phyloP scores from a whole-genome alignment of 2,329 filamentous ascomycete species.

The Fusarium keratoplasticum region DNA sequence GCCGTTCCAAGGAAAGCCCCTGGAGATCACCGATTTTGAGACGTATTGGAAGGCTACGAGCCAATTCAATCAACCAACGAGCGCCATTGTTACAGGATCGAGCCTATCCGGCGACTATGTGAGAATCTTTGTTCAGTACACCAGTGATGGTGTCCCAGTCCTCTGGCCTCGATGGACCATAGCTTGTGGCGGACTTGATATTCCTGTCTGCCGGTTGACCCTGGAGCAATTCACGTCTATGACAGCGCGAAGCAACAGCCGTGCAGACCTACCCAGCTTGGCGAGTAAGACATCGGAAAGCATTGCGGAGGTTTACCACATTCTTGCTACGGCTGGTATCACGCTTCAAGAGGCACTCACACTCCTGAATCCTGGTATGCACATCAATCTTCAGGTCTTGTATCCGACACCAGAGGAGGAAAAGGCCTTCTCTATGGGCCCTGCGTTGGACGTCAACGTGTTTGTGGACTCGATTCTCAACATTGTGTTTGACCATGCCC shows the following conservation, averaged over 20 bases:
- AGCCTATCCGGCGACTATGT: conserved; percentile 97
- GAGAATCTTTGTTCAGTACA: conserved; percentile 90
- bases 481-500: conserved; percentile 91
- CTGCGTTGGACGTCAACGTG: conserved; percentile 83
- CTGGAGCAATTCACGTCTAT: conserved; percentile 76
- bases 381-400: conserved; percentile 91
- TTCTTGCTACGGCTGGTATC: conserved; percentile 81
- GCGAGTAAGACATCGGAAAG: conserved; percentile 60
- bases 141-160: conserved; percentile 86
- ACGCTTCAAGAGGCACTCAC: conserved; percentile 81
- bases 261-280: conserved; percentile 57
- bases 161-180: conserved; percentile 89
- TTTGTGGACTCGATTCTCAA: conserved; percentile 87
- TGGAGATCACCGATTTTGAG: conserved; percentile 98
- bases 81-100: conserved; percentile 90
- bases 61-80: conserved; percentile 83
- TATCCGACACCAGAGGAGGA: conserved; percentile 86
- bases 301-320: conserved; percentile 75
- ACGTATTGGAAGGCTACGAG: conserved; percentile 99
- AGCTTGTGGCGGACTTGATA: conserved; percentile 78
- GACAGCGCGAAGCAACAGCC: conserved; percentile 57
- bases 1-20: conserved; percentile 88
- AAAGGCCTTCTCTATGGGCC: conserved; percentile 74
- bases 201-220: conserved; percentile 84
- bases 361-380: conserved; percentile 80